These are phyloP conservation scores for Cymbopogon citratus DNA, from an alignment of 176 grass and related monocot genomes.

Conservation along the genomic window DNA sequence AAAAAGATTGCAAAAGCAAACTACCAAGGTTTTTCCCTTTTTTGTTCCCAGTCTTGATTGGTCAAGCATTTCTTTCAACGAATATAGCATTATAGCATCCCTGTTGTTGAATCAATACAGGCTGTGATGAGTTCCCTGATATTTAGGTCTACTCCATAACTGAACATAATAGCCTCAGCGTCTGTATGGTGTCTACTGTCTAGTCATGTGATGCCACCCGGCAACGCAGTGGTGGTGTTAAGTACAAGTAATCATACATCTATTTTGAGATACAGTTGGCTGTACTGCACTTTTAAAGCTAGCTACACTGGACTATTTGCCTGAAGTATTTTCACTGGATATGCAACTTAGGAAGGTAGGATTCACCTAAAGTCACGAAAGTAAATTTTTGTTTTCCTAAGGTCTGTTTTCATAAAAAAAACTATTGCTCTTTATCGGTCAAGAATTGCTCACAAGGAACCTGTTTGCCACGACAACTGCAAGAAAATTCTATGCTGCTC, in stretches of 20 bases:
- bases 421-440: not conserved
- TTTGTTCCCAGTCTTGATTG: not conserved
- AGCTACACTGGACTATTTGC: not conserved
- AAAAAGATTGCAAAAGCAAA: not conserved
- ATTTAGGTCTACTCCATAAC: constrained; percentile 12
- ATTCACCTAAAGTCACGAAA: not conserved
- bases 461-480: not conserved
- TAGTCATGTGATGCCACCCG: not conserved
- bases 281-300: not conserved
- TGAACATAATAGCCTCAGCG: constrained; percentile 1
- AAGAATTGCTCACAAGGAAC: not conserved
- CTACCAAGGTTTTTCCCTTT: constrained; percentile 5
- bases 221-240: not conserved
- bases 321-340: not conserved
- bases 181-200: not conserved
- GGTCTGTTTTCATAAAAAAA: not conserved
- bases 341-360: not conserved
- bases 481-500: not conserved
- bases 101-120: constrained; percentile 5
- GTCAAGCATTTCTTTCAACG: constrained; percentile 1
- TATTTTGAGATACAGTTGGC: not conserved
- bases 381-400: not conserved
- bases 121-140: constrained; percentile 4
- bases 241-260: not conserved
- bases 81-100: constrained; percentile 10